These are phyloP conservation scores for Puccinia coronata DNA, from an alignment of 1,284 basidiomycete genomes.

Conservation along the genomic window DNA sequence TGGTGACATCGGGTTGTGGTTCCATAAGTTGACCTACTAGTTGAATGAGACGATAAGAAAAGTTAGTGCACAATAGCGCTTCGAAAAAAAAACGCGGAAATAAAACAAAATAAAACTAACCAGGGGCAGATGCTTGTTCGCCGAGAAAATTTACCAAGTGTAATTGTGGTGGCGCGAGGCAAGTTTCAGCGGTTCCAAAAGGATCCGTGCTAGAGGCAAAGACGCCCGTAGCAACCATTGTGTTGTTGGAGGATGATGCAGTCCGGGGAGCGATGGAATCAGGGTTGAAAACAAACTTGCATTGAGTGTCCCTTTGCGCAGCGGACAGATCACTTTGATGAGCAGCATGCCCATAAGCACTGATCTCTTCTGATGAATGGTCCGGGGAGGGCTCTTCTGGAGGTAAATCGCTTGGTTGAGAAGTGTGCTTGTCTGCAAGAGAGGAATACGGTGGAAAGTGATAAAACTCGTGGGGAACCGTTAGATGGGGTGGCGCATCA, in stretches of 20 bases:
- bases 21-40: neutral
- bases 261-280: neutral
- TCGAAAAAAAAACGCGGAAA: neutral
- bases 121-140: neutral
- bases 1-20: neutral
- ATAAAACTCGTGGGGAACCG: too few relatives aligned
- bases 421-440: too few relatives aligned
- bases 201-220: too few relatives aligned
- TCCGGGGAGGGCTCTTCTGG: neutral
- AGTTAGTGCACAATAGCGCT: neutral
- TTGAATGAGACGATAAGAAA: neutral
- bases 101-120: too few relatives aligned
- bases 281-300: constrained; percentile 3
- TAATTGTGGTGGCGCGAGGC: neutral
- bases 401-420: too few relatives aligned
- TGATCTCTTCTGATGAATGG: neutral
- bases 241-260: neutral
- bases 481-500: too few relatives aligned
- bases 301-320: neutral
- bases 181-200: neutral
- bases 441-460: too few relatives aligned
- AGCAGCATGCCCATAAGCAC: too few relatives aligned
- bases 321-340: neutral
- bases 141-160: too few relatives aligned
- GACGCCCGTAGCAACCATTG: neutral